These are phyloP conservation scores for Phytophthora niederhauseri DNA, from an alignment of 352 stramenopile species.

Conservation along the genomic window DNA sequence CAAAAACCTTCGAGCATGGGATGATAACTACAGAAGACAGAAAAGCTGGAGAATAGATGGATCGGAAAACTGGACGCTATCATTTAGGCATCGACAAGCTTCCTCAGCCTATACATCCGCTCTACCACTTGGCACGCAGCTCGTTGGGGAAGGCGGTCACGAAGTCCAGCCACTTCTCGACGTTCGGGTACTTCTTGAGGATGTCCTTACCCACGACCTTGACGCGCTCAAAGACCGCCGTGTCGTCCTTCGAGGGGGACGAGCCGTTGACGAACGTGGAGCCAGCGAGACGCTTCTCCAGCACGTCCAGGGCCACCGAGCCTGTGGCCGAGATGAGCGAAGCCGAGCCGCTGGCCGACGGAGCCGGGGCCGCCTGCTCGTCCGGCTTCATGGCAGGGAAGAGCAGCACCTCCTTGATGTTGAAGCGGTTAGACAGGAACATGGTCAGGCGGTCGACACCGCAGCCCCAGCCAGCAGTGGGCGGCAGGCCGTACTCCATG, in stretches of 20 bases:
- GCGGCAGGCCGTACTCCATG: conserved; percentile 98
- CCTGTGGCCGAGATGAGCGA: conserved; percentile 38
- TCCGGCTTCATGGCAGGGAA: conserved; percentile 99
- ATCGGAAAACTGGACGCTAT: not conserved
- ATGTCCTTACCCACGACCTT: conserved; percentile 83
- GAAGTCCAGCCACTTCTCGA: conserved; percentile 79
- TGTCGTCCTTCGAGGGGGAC: conserved; percentile 77
- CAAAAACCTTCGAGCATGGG: too few species aligned
- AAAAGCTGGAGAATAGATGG: too few species aligned
- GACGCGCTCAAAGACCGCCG: conserved; percentile 65
- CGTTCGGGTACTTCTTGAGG: conserved; percentile 74
- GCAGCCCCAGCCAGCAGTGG: conserved; percentile 97
- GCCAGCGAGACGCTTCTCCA: conserved; percentile 66
- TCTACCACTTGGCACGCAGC: conserved; percentile 78
- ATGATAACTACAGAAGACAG: too few species aligned
- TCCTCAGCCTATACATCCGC: conserved; percentile 8
- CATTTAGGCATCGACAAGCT: not conserved
- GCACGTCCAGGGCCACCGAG: conserved; percentile 60
- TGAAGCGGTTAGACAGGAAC: conserved; percentile 95
- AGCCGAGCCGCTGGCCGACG: conserved; percentile 20
- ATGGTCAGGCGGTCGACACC: conserved; percentile 98
- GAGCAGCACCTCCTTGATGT: conserved; percentile 98
- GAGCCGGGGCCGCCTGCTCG: conserved; percentile 48
- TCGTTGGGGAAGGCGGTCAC: conserved; percentile 80
- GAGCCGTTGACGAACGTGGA: conserved; percentile 74